phyloP scores from a whole-genome alignment of 331 rosid species.

The Quercus phellos region DNA sequence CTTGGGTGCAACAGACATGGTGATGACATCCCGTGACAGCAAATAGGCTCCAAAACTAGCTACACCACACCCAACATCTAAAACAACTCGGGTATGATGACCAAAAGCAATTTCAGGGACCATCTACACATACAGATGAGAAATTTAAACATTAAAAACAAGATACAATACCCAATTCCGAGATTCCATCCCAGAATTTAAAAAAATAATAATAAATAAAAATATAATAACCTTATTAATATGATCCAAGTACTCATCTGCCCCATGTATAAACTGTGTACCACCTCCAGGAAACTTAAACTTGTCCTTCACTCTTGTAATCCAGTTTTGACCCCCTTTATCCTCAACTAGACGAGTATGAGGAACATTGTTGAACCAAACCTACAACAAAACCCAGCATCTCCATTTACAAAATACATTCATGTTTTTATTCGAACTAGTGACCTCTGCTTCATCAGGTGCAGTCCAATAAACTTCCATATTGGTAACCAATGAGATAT shows the following conservation, averaged over 20 bases:
- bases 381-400: conserved; percentile 37
- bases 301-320: conserved; percentile 51
- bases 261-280: conserved; percentile 93
- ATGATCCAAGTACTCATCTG: conserved; percentile 75
- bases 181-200: background rate
- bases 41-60: conserved; percentile 97
- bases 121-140: conserved; percentile 42
- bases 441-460: no score
- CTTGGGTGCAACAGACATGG: conserved; percentile 93
- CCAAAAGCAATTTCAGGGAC: conserved; percentile 77
- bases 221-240: conserved; percentile 57
- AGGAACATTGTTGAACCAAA: conserved; percentile 86
- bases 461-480: background rate
- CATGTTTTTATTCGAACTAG: no score
- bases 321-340: conserved; percentile 98
- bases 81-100: conserved; percentile 62
- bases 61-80: conserved; percentile 93
- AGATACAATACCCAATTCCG: background rate
- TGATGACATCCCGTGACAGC: conserved; percentile 61
- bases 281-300: conserved; percentile 95
- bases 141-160: conserved; percentile 22
- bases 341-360: conserved; percentile 86
- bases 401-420: background rate
- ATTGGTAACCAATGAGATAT: background rate
- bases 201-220: background rate